These are phyloP conservation scores for Lactarius hatsudake DNA, from an alignment of 768 basidiomycete species.

Conservation along the genomic window DNA sequence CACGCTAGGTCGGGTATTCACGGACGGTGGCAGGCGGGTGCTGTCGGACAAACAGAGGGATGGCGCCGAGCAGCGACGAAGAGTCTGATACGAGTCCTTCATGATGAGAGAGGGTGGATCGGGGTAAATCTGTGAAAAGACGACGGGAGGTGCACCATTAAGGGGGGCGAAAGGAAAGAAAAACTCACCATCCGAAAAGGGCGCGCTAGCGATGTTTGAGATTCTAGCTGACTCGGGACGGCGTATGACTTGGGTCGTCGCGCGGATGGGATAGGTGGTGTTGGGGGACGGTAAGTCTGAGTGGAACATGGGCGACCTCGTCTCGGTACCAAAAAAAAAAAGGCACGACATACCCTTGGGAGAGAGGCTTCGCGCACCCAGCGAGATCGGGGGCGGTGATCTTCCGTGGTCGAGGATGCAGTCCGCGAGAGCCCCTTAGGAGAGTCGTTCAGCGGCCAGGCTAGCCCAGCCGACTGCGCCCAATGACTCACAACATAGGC, in stretches of 20 bases:
- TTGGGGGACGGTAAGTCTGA: conserved; percentile 36
- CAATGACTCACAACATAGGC: conserved; percentile 5
- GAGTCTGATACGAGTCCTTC: conserved; percentile 15
- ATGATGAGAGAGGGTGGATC: conserved; percentile 26
- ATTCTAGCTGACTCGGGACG: conserved; percentile 8
- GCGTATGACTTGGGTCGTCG: conserved; percentile 23
- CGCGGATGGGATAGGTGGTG: conserved; percentile 32
- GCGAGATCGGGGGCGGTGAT: neutral
- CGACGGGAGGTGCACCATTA: neutral
- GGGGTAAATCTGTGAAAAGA: conserved; percentile 19
- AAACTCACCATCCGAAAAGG: conserved; percentile 24
- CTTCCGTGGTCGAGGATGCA: conserved; percentile 12
- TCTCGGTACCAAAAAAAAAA: neutral
- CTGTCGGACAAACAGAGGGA: conserved; percentile 18
- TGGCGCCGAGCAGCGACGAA: conserved; percentile 12
- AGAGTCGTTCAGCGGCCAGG: neutral
- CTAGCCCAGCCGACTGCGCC: neutral
- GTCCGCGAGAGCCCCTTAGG: conserved; percentile 11
- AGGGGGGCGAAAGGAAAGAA: neutral
- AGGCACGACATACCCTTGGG: conserved; percentile 18
- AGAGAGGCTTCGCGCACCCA: neutral
- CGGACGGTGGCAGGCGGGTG: conserved; percentile 17
- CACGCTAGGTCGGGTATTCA: conserved; percentile 18
- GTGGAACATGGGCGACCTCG: neutral
- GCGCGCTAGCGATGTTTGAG: conserved; percentile 3